These are phyloP conservation scores for Ormosia semicastrata DNA, from an alignment of 306 rosid genomes.

Conservation along the genomic window DNA sequence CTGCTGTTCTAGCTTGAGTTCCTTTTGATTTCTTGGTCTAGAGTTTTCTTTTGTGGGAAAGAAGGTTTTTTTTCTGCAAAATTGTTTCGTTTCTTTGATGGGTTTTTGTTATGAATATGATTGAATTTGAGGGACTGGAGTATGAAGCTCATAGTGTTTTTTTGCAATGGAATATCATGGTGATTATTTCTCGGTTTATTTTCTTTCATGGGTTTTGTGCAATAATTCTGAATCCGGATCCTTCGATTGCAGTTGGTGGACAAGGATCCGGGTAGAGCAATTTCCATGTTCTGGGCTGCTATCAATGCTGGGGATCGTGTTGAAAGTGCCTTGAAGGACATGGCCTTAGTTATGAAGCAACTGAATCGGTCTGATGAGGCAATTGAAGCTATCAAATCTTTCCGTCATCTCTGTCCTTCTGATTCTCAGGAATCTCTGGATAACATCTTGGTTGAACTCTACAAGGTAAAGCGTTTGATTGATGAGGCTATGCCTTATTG, in stretches of 20 bases:
- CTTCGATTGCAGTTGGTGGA: conserved; percentile 64
- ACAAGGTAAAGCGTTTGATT: conserved; percentile 56
- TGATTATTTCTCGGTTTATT: background rate
- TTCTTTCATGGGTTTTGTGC: background rate
- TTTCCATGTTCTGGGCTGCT: conserved; percentile 86
- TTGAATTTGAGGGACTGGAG: background rate
- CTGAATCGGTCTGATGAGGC: conserved; percentile 85
- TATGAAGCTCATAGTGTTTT: background rate
- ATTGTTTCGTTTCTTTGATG: conserved; percentile 1
- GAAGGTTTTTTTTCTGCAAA: background rate
- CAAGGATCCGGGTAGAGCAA: conserved; percentile 78
- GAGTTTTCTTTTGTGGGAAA: background rate
- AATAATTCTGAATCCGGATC: conserved; percentile 7
- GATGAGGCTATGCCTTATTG: background rate
- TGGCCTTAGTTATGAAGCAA: conserved; percentile 96
- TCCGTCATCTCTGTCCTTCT: conserved; percentile 78
- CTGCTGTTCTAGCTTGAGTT: conserved; percentile 9
- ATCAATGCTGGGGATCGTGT: conserved; percentile 93
- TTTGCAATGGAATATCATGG: background rate
- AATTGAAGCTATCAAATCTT: conserved; percentile 86
- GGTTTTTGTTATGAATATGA: background rate
- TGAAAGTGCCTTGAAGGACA: conserved; percentile 92
- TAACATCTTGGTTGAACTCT: conserved; percentile 81
- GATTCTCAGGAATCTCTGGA: conserved; percentile 92
- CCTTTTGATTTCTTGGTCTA: conserved; percentile 29